Evolutionary conservation across 768 basidiomycete genomes (phyloP).

Genomic region (Lactarius indigo): DNA sequence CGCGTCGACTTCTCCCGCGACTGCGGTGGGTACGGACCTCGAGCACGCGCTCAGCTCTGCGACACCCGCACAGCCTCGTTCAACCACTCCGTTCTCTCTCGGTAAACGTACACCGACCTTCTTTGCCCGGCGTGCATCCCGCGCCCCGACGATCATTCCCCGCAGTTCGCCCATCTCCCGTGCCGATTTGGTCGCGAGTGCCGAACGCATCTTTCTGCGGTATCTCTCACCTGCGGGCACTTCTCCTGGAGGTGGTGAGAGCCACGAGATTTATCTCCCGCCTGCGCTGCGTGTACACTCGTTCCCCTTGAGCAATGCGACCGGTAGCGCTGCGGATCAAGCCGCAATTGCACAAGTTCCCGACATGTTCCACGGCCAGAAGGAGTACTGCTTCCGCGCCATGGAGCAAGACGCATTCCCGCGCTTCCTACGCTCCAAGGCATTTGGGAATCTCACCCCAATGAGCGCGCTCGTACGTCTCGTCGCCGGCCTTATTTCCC

Average conservation of each 20-base stretch:
- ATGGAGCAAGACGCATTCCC: constrained; percentile 96
- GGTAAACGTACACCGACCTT: constrained; percentile 72
- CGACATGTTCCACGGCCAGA: constrained; percentile 96
- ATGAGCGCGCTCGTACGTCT: constrained; percentile 85
- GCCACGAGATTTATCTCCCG: constrained; percentile 97
- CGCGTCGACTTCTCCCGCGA: constrained; percentile 47
- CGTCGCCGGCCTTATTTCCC: constrained; percentile 73
- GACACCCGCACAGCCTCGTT: constrained; percentile 44
- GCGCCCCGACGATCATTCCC: constrained; percentile 92
- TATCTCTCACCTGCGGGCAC: constrained; percentile 85
- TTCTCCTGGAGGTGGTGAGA: constrained; percentile 74
- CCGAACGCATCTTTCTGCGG: constrained; percentile 93
- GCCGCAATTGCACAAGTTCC: constrained; percentile 84
- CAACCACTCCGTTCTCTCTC: constrained; percentile 76
- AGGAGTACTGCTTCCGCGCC: constrained; percentile 93
- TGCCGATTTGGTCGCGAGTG: constrained; percentile 84
- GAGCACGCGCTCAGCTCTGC: constrained; percentile 30
- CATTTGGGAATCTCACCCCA: constrained; percentile 96
- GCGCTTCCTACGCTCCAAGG: constrained; percentile 91
- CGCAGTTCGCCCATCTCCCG: constrained; percentile 89
- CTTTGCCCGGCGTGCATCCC: constrained; percentile 74
- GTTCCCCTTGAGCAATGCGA: constrained; percentile 83
- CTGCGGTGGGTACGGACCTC: constrained; percentile 41
- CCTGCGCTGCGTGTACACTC: constrained; percentile 86
- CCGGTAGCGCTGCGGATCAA: constrained; percentile 63